phyloP scores from a whole-genome alignment of 306 rosid species.

The Medicago truncatula region DNA sequence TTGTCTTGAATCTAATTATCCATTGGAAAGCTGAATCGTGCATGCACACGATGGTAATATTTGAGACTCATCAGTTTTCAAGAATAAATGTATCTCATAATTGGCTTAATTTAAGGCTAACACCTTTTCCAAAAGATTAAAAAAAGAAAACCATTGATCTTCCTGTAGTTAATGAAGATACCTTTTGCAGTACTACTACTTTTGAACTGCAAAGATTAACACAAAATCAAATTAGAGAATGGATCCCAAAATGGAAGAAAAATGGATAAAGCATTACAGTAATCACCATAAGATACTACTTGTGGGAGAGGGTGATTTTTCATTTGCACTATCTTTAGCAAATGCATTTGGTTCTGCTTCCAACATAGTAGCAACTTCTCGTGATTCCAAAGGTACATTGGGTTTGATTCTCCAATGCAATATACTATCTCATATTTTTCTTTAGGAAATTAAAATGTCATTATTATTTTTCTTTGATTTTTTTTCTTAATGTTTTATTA shows the following conservation, averaged over 20 bases:
- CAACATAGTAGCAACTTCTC: slow-evolving; percentile 53
- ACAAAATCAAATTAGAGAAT: neutral
- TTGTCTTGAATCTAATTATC: neutral
- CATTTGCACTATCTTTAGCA: slow-evolving; percentile 50
- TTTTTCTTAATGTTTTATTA: neutral
- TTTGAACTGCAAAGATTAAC: neutral
- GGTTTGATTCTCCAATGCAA: no score
- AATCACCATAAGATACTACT: slow-evolving; percentile 48
- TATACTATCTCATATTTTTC: no score
- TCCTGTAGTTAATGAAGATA: neutral
- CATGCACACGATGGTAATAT: no score
- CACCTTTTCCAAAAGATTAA: no score
- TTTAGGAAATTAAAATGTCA: no score
- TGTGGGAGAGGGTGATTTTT: slow-evolving; percentile 61
- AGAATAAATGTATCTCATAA: neutral
- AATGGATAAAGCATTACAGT: slow-evolving; percentile 42
- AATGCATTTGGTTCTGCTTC: slow-evolving; percentile 43
- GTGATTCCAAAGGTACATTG: slow-evolving; percentile 42
- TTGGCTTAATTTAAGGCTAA: neutral
- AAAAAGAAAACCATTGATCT: neutral
- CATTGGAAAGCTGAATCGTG: neutral
- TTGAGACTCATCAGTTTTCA: neutral
- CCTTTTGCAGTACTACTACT: neutral
- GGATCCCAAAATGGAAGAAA: slow-evolving; percentile 22
- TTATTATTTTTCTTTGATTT: neutral